phyloP scores from a whole-genome alignment of 768 basidiomycete species.

The Lactarius vividus region DNA sequence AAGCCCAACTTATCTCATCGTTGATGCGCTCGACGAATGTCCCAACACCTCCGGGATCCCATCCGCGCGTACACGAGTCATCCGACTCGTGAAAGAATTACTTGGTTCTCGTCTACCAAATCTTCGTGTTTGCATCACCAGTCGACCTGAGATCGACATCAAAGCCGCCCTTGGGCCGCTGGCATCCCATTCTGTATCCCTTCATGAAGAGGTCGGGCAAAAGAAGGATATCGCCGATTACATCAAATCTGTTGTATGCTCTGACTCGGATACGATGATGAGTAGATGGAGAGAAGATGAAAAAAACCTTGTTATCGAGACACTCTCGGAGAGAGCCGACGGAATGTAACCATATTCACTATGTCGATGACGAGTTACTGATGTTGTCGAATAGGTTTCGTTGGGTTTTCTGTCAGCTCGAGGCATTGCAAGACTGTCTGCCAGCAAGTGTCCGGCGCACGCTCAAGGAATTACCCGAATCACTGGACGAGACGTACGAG shows the following conservation, averaged over 20 bases:
- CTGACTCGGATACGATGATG: background rate
- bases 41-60: background rate
- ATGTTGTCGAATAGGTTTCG: background rate
- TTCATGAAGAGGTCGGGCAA: background rate
- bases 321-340: background rate
- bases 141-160: background rate
- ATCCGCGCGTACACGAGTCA: background rate
- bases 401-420: background rate
- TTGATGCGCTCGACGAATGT: background rate
- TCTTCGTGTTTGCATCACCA: background rate
- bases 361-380: background rate
- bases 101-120: background rate
- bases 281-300: background rate
- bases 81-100: background rate
- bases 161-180: background rate
- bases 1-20: background rate
- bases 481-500: background rate
- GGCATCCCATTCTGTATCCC: background rate
- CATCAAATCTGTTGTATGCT: background rate
- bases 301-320: background rate
- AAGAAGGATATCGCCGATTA: background rate
- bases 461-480: background rate
- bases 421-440: too few relatives aligned
- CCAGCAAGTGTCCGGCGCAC: background rate
- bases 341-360: background rate